These are phyloP conservation scores for Podaxis sp. DNA, from an alignment of 768 basidiomycete species.

Conservation along the genomic window DNA sequence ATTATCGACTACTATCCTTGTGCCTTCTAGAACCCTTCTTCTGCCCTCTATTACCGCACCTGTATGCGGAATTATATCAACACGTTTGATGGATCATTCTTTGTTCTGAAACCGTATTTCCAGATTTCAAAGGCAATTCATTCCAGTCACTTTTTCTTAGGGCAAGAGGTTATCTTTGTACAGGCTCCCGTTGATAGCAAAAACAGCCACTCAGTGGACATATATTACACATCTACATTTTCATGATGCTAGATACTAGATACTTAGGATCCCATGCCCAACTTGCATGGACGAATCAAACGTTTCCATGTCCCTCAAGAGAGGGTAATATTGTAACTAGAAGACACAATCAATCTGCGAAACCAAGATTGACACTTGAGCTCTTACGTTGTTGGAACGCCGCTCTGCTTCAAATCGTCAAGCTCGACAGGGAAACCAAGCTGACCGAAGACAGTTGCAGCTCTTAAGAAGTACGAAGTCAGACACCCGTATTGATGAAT, in stretches of 20 bases:
- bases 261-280: not conserved
- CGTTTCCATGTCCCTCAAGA: not conserved
- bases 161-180: too few species aligned
- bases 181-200: not conserved
- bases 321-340: not conserved
- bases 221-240: not conserved
- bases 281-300: not conserved
- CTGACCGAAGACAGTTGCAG: not conserved
- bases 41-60: too few species aligned
- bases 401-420: not conserved
- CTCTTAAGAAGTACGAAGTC: not conserved
- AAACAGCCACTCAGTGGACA: not conserved
- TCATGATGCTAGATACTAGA: not conserved
- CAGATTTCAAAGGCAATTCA: too few species aligned
- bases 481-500: not conserved
- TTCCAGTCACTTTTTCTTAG: too few species aligned
- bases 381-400: constrained; percentile 3
- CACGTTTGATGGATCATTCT: too few species aligned
- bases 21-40: too few species aligned
- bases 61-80: too few species aligned
- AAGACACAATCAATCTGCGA: not conserved
- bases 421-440: constrained; percentile 6
- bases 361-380: not conserved
- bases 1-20: not conserved
- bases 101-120: too few species aligned